Base-by-base conservation (phyloP, 192 early-diverging fungal species). In the Coemansia sp. region DNA sequence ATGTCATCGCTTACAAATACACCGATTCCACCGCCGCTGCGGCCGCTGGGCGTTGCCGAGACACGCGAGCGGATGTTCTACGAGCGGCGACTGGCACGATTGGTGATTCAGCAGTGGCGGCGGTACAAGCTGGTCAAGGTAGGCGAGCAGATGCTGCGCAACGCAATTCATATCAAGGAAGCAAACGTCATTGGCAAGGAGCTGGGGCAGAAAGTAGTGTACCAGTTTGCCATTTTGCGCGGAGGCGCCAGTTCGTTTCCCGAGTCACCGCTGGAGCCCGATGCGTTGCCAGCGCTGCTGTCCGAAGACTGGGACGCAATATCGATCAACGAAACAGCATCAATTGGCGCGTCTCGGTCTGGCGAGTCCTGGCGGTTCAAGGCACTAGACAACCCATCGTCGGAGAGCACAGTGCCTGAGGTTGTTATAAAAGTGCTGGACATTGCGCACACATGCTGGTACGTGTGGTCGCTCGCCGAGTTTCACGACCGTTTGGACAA, bases 111-210 rank as follows among this genome's bases (percentile, higher is more conserved):
- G 22, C 53, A 50, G 48, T 78, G 82, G 84, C 82, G 75, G 29
- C 68, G 60, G 11, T 71, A 85, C 60, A 80, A 87, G 50, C 75
- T 78, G 25, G 84, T 90, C 8, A 71, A 72, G 17, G 85, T 91
- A 61, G 87, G 87, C 11, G 87, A 90, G 52, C 75, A 76, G 5
- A 87, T 91, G 65, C 68, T 91, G 52, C 85, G 82, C 10, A 88
- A 90, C 61, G 87, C 87, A 0, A 77, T 87, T 6, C 68, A 88
- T 23, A 67, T 97, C 49, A 96, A 96, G 71, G 92, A 96, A 65
- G 95, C 93, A 45, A 97, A 96, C 62, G 85, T 96, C 12, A 93
- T 93, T 27, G 84, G 89, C 66, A 85, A 87, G 52, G 95, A 97
- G 69, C 78, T 96, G n/a, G 80, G 75, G 6, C 93, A 91, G 47